A percentile compares a stretch with the other conserved stretches of the same genome.
Evolutionary conservation across 441 rosid species (phyloP).

Genomic region (Cnidoscolus chayamansa): DNA sequence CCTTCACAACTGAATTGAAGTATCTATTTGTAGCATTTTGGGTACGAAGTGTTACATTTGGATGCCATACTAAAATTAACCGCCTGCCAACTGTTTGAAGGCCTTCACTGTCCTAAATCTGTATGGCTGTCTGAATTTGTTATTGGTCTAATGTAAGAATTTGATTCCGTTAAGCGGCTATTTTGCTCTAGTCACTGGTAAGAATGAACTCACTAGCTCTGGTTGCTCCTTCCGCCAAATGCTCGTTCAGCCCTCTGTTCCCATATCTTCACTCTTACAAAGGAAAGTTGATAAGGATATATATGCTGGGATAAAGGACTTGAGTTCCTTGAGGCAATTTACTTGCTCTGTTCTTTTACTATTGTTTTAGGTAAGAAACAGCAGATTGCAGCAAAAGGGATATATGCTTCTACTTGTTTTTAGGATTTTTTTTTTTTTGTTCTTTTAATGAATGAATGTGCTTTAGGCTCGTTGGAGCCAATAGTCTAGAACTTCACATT

Average conservation of each 20-base stretch:
- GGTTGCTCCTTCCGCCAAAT: neutral
- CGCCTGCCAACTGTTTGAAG: no score
- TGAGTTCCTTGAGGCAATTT: no score
- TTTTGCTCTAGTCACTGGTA: neutral
- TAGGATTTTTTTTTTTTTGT: neutral
- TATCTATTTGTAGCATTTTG: neutral
- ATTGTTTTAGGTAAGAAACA: neutral
- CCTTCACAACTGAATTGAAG: no score
- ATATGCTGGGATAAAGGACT: no score
- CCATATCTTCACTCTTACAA: neutral
- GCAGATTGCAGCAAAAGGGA: neutral
- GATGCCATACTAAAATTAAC: neutral
- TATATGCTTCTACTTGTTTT: neutral
- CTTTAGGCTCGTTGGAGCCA: neutral
- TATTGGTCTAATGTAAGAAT: neutral
- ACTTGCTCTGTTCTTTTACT: neutral
- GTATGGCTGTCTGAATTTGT: neutral
- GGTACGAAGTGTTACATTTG: neutral
- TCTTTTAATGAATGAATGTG: no score
- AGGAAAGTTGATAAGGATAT: no score
- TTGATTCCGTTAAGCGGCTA: neutral
- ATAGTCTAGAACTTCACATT: neutral
- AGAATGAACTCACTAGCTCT: neutral
- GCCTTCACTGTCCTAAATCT: no score
- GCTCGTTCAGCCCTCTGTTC: neutral